Evolutionary conservation across 768 basidiomycete species (phyloP).

Genomic region (Suillus luteus): DNA sequence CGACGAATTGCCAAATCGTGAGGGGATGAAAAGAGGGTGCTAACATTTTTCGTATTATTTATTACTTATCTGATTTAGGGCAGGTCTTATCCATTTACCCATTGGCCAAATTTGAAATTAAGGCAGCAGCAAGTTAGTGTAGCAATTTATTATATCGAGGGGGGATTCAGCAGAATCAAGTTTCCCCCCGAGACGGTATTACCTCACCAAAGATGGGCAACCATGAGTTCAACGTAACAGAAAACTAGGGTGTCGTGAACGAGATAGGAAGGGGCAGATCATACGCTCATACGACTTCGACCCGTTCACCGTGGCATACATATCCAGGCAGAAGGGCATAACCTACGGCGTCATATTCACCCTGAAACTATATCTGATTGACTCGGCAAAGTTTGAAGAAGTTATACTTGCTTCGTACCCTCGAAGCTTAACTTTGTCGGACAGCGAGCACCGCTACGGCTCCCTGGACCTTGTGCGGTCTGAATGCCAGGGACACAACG

Average conservation of each 20-base stretch:
- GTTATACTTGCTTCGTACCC: neutral
- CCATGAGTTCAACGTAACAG: neutral
- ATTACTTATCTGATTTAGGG: slow-evolving; percentile 35
- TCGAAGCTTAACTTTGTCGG: slow-evolving; percentile 1
- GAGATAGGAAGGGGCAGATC: neutral
- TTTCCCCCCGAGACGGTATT: neutral
- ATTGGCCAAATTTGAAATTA: neutral
- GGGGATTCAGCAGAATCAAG: neutral
- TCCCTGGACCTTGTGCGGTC: neutral
- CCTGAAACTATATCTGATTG: slow-evolving; percentile 5
- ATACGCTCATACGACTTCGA: neutral
- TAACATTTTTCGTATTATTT: slow-evolving; percentile 7
- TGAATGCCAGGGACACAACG: neutral
- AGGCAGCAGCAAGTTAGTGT: neutral
- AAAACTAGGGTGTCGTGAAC: neutral
- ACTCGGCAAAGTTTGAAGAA: neutral
- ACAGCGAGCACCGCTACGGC: neutral
- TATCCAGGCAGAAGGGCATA: neutral
- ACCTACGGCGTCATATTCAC: neutral
- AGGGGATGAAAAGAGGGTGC: slow-evolving; percentile 38
- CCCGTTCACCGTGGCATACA: slow-evolving; percentile 3
- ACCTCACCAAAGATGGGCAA: neutral
- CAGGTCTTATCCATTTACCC: slow-evolving; percentile 23
- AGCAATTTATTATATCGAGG: neutral
- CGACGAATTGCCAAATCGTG: slow-evolving; percentile 49